Evolutionary conservation across 768 basidiomycete species (phyloP).

Genomic region (Suillus americanus): DNA sequence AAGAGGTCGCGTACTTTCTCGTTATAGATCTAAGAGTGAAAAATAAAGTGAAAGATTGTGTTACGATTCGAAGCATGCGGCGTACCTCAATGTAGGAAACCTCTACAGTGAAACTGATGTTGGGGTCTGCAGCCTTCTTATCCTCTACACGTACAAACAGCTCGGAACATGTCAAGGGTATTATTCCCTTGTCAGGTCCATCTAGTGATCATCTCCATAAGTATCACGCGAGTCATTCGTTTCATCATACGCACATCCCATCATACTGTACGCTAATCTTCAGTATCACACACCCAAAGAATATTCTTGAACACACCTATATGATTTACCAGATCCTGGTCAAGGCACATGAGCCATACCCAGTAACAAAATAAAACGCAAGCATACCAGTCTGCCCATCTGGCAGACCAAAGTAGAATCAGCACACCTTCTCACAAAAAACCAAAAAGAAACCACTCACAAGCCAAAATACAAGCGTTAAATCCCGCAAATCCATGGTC

Average conservation of each 20-base stretch:
- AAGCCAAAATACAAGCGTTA: conserved; percentile 98
- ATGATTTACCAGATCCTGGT: conserved; percentile 87
- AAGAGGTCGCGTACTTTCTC: conserved; percentile 97
- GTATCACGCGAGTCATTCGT: conserved; percentile 8
- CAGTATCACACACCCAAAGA: neutral
- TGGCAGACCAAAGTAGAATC: conserved; percentile 17
- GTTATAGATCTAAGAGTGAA: conserved; percentile 74
- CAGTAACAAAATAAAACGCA: neutral
- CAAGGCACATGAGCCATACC: conserved; percentile 8
- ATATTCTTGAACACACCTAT: conserved; percentile 57
- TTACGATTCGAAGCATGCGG: conserved; percentile 1
- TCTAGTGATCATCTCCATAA: conserved; percentile 45
- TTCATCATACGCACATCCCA: conserved; percentile 72
- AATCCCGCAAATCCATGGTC: conserved; percentile 96
- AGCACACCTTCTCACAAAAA: neutral
- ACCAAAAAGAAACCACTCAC: conserved; percentile 55
- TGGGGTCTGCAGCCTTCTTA: conserved; percentile 62
- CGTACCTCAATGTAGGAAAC: conserved; percentile 95
- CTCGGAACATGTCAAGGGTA: conserved; percentile 92
- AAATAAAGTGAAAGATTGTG: conserved; percentile 3
- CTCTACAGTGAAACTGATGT: conserved; percentile 86
- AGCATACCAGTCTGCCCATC: conserved; percentile 81
- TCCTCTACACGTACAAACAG: conserved; percentile 81
- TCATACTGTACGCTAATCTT: conserved; percentile 62
- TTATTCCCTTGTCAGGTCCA: conserved; percentile 95